A percentile compares a stretch with the other conserved stretches of the same genome.
Conservation (phyloP, 106 monocot genomes). For the Dendrobium chrysotoxum region DNA sequence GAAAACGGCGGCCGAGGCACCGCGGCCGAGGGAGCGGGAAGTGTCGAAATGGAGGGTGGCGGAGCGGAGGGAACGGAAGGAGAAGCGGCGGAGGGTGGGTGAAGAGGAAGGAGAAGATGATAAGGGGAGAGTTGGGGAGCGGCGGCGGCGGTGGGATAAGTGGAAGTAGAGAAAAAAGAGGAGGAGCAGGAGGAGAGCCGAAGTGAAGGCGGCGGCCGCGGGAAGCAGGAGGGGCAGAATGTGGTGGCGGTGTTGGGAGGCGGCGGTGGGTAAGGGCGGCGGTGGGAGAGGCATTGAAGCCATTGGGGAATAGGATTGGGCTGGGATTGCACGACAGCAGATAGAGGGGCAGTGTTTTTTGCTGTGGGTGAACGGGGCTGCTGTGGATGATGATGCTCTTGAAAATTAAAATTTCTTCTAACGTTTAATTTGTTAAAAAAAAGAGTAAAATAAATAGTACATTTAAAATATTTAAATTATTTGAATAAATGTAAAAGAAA, state of each 20-base stretch:
- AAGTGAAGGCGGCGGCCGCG: not conserved
- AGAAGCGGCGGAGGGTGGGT: conserved; percentile 8
- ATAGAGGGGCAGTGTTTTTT: not conserved
- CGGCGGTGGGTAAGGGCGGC: not conserved
- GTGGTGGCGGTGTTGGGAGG: not conserved
- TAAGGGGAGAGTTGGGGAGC: conserved; percentile 1
- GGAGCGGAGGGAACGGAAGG: conserved; percentile 10
- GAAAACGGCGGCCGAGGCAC: conserved; percentile 52
- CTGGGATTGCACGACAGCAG: not conserved
- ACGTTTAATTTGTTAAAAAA: too few species aligned
- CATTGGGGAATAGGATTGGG: not conserved
- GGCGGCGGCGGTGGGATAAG: not conserved
- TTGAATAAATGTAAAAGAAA: too few species aligned
- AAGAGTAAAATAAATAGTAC: too few species aligned
- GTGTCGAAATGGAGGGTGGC: conserved; percentile 15
- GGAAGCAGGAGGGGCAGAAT: not conserved
- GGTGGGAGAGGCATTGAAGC: not conserved
- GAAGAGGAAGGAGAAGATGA: conserved; percentile 1
- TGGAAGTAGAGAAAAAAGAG: not conserved
- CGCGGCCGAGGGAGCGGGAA: conserved; percentile 37
- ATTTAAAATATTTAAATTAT: too few species aligned
- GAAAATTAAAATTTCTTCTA: too few species aligned
- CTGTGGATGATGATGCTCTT: too few species aligned
- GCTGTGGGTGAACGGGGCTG: too few species aligned
- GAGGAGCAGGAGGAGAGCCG: not conserved